phyloP scores from a whole-genome alignment of 2,329 filamentous ascomycete species.

The Phoma sp. region DNA sequence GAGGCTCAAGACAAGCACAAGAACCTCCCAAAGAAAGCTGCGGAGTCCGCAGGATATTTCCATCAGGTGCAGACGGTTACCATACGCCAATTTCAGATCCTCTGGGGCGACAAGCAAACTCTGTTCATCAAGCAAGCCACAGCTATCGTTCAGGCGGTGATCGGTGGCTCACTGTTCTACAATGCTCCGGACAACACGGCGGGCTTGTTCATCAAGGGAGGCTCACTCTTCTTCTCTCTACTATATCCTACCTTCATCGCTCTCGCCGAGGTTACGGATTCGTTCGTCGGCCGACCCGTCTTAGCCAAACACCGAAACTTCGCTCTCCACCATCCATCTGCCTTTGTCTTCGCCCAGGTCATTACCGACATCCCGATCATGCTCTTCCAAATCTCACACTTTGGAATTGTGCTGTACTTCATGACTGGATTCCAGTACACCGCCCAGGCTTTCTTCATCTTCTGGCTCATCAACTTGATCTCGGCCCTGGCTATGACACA shows the following conservation, averaged over 20 bases:
- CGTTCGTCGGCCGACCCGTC: conserved; percentile 73
- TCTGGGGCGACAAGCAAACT: conserved; percentile 70
- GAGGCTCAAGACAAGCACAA: no score
- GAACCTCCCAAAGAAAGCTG: no score
- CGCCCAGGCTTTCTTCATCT: conserved; percentile 81
- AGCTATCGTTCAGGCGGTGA: conserved; percentile 66
- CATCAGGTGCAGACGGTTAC: conserved; percentile 63
- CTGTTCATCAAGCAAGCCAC: conserved; percentile 69
- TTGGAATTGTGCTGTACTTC: conserved; percentile 76
- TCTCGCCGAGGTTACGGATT: conserved; percentile 68
- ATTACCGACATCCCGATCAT: conserved; percentile 62
- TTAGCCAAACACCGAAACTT: conserved; percentile 88
- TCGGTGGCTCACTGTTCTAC: conserved; percentile 73
- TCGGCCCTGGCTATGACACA: conserved; percentile 80
- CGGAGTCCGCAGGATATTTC: conserved; percentile 54
- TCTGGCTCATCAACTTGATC: conserved; percentile 73
- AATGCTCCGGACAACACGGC: conserved; percentile 64
- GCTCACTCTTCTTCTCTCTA: conserved; percentile 69
- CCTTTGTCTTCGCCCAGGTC: conserved; percentile 76
- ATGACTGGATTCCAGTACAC: conserved; percentile 78
- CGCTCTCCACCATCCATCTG: conserved; percentile 86
- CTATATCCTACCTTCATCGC: conserved; percentile 69
- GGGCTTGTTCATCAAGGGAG: conserved; percentile 70
- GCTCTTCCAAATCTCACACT: conserved; percentile 65
- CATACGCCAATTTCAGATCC: conserved; percentile 68